Evolutionary conservation across 805 yeast genomes (phyloP), one percentile per base, ranked within the genome.

Genomic region (Myxozyma mucilagina): DNA sequence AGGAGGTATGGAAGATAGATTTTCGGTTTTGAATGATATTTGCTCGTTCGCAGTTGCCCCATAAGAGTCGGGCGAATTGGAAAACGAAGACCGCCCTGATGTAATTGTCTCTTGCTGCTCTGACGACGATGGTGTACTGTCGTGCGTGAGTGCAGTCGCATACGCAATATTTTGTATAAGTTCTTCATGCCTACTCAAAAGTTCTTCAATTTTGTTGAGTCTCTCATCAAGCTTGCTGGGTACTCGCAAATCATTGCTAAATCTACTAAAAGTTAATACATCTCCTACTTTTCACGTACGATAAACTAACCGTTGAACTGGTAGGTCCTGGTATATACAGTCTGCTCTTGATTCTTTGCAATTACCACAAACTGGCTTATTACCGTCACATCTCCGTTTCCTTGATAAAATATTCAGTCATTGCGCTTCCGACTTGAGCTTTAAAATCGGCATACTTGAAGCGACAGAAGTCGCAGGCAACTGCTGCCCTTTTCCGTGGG

Each of bases 341-440:
- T 38, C 39, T 2, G 32, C 45, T 4, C 47, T 20, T 14, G 58
- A 45, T 4, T 54, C 53, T 11, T 4, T 11, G 42, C 53, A 54
- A 18, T 54, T 54, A 5, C 38, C 14, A 29, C 58, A 54, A 13
- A 54, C 47, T 9, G 58, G 58, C 32, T 20, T 24, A 5, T 18
- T 10, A 4, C 58, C 58, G 29, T 54, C 58, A 20, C 58, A 54
- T 47, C 53, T 35, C 13, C 58, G 52, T 47, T 54, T 54, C 47
- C 58, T 54, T n/a, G n/a, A 35, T 16, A 6, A 3, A 41, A 13
- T 18, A 29, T 7, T 29, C 10, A 31, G 13, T 3, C 31, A 24
- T 29, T 14, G 4, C 35, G 24, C 13, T n/a, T 13, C 50, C 32
- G 13, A 47, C 50, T n/a, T 13, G 20, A 24, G 16, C 38, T 7